These are phyloP conservation scores for Babesia bigemina DNA, from an alignment of 169 alveolate genomes.

Conservation along the genomic window DNA sequence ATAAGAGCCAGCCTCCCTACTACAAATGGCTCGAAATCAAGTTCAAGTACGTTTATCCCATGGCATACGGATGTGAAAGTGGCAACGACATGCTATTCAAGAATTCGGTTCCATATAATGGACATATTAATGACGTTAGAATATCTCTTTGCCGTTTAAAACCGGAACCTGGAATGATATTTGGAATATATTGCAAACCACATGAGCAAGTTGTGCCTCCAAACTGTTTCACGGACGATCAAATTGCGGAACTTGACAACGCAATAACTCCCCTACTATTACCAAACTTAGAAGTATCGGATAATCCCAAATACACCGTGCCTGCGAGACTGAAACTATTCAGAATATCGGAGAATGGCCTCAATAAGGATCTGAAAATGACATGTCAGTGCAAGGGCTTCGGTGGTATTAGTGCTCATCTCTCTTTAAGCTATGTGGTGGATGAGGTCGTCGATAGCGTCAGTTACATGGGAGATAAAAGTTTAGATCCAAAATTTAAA, in stretches of 20 bases:
- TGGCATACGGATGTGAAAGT: slow-evolving; percentile 67
- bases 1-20: background rate
- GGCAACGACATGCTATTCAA: slow-evolving; percentile 32
- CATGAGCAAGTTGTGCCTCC: slow-evolving; percentile 40
- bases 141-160: slow-evolving; percentile 1
- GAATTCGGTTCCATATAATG: slow-evolving; percentile 15
- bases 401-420: background rate
- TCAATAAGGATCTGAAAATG: slow-evolving; percentile 2
- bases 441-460: background rate
- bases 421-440: background rate
- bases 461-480: background rate
- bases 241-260: background rate
- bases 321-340: slow-evolving; percentile 14
- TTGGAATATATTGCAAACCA: slow-evolving; percentile 61
- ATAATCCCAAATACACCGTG: background rate
- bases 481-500: background rate
- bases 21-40: slow-evolving; percentile 51
- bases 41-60: slow-evolving; percentile 38
- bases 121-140: background rate
- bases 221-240: slow-evolving; percentile 10
- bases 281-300: no score
- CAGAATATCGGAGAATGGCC: slow-evolving; percentile 24
- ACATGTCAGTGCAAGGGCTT: slow-evolving; percentile 37
- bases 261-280: background rate
- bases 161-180: slow-evolving; percentile 63